Conservation (phyloP, 306 rosid genomes). For the Quercus cerris region DNA sequence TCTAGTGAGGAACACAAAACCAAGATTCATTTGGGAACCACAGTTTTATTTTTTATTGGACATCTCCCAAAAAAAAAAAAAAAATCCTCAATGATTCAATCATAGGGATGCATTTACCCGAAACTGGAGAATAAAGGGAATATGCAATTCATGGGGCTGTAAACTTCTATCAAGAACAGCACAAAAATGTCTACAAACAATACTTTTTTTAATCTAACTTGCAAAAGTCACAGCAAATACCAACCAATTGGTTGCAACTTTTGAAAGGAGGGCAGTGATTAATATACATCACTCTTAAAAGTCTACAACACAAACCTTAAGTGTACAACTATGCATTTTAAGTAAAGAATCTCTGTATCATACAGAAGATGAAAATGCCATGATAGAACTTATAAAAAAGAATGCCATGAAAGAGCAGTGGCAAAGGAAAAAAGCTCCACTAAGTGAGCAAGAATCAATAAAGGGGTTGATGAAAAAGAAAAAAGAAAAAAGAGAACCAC, state of each 20-base stretch:
- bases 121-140: conserved; percentile 30
- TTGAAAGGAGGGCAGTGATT: too few species aligned
- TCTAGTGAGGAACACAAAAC: neutral
- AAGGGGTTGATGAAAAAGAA: neutral
- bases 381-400: too few species aligned
- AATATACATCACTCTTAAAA: too few species aligned
- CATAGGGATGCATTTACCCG: conserved; percentile 28
- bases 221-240: too few species aligned
- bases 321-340: neutral
- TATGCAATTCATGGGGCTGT: too few species aligned
- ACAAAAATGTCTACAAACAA: too few species aligned
- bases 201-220: too few species aligned
- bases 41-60: conserved; percentile 2
- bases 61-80: too few species aligned
- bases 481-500: conserved; percentile 26
- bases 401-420: neutral
- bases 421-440: neutral
- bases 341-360: too few species aligned
- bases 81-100: neutral
- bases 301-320: neutral
- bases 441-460: neutral
- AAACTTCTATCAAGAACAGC: conserved; percentile 5
- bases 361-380: too few species aligned
- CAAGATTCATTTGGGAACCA: conserved; percentile 4
- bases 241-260: too few species aligned